phyloP scores from a whole-genome alignment of 2,329 filamentous ascomycete genomes.

The Fusarium xylarioides region DNA sequence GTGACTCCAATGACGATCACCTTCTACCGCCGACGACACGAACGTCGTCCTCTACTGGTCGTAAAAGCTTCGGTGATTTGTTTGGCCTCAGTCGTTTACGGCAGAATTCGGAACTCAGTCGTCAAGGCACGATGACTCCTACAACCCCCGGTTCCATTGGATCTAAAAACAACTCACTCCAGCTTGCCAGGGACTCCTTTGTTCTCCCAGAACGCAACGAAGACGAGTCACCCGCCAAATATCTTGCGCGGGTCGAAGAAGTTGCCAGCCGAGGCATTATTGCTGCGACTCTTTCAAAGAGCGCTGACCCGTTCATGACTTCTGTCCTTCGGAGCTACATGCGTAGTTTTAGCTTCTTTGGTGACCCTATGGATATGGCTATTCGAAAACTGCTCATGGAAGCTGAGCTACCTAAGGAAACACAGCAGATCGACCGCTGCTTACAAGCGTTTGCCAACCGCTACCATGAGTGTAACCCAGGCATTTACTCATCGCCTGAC shows the following conservation, averaged over 20 bases:
- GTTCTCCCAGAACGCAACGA: slow-evolving; percentile 82
- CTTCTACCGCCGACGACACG: slow-evolving; percentile 73
- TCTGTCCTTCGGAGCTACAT: slow-evolving; percentile 93
- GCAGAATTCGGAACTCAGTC: slow-evolving; percentile 79
- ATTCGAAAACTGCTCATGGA: slow-evolving; percentile 96
- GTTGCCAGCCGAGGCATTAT: slow-evolving; percentile 83
- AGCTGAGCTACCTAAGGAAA: slow-evolving; percentile 94
- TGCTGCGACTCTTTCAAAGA: slow-evolving; percentile 85
- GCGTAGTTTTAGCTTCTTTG: slow-evolving; percentile 93
- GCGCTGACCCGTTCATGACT: slow-evolving; percentile 82
- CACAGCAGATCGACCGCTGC: slow-evolving; percentile 95
- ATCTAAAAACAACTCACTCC: slow-evolving; percentile 86
- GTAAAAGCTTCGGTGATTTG: slow-evolving; percentile 92
- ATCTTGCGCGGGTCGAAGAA: slow-evolving; percentile 84
- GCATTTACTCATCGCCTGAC: slow-evolving; percentile 89
- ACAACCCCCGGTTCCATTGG: slow-evolving; percentile 74
- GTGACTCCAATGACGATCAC: slow-evolving; percentile 75
- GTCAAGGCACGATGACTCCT: slow-evolving; percentile 74
- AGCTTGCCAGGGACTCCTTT: slow-evolving; percentile 75
- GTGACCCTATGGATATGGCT: slow-evolving; percentile 97
- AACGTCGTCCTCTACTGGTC: slow-evolving; percentile 87
- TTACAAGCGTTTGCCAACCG: slow-evolving; percentile 94
- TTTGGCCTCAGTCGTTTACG: slow-evolving; percentile 81
- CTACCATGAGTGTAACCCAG: slow-evolving; percentile 98
- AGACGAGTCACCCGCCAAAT: slow-evolving; percentile 89